A percentile compares a stretch with the other conserved stretches of the same genome.
These are phyloP conservation scores for Anastatica hierochuntica DNA, from an alignment of 345 rosid species.

Conservation along the genomic window DNA sequence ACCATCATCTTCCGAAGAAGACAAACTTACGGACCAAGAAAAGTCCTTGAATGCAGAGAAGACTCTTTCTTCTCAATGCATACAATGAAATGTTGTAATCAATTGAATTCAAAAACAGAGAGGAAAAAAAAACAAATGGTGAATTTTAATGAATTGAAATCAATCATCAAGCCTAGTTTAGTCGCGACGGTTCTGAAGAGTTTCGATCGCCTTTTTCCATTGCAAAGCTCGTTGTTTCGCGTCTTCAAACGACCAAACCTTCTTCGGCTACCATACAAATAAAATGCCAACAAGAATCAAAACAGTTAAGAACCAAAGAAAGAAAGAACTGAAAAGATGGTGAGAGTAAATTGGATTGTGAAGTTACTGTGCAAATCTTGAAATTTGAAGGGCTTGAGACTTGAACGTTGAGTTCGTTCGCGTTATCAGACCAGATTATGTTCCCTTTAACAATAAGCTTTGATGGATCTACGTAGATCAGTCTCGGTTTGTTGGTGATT, in stretches of 20 bases:
- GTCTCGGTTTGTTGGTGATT: conserved; percentile 84
- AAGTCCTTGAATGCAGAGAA: conserved; percentile 12
- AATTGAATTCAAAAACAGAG: neutral
- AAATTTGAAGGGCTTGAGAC: conserved; percentile 69
- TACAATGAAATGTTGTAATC: conserved; percentile 2
- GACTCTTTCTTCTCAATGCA: conserved; percentile 9
- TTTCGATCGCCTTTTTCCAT: conserved; percentile 93
- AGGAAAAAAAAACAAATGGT: neutral
- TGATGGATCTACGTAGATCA: conserved; percentile 84
- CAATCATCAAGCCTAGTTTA: conserved; percentile 18
- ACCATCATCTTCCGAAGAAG: too few relatives aligned
- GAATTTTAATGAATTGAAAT: neutral
- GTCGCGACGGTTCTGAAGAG: conserved; percentile 73
- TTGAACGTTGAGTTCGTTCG: conserved; percentile 73
- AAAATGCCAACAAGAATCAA: neutral
- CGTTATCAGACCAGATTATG: conserved; percentile 85
- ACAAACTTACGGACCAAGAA: neutral
- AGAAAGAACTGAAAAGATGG: neutral
- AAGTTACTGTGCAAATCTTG: conserved; percentile 78
- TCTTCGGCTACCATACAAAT: conserved; percentile 65
- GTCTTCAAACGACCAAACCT: conserved; percentile 80
- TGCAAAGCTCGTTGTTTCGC: conserved; percentile 80
- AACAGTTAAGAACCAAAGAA: neutral
- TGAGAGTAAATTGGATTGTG: neutral
- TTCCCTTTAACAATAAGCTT: conserved; percentile 72